Evolutionary conservation across 345 rosid genomes (phyloP), one percentile per base, ranked within the genome.

Genomic region (Gossypium sturtianum): DNA sequence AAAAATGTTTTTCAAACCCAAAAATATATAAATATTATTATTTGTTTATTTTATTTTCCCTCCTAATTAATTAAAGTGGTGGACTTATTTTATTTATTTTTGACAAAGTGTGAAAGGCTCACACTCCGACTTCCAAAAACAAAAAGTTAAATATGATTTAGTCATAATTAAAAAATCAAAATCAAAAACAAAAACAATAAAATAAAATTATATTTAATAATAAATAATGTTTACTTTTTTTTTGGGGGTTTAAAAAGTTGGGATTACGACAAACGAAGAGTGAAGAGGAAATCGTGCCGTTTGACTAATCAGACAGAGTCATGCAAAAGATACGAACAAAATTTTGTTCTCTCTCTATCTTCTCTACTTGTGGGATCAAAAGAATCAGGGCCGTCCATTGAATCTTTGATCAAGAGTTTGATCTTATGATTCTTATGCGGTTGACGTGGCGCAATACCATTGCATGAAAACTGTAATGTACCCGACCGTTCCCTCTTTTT

Each of bases 361-460:
- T 19, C 38, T n/a, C 71, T 23, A 23, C 23, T 41, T 15, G 61
- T 15, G 7, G 34, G 20, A 51, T 51, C 23, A 51, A 69, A 69
- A 17, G 16, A 74, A 83, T 81, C 84, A 51, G 56, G 80, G 9
- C 83, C 87, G 82, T 80, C 74, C 78, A 73, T 12, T 34, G 2
- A 20, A 12, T 70, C 13, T 4, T 57, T 3, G 12, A 48, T 9
- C 2, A 17, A 41, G 45, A 9, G 60, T 51, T 70, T 54, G 76
- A 67, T 61, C 70, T 34, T 34, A 12, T 7, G 76, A 68, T 62
- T 58, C 63, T 13, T 38, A 44, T 68, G 49, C 6, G 12, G 15
- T 8, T 77, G 83, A 79, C 83, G 65, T 81, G 84, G 86, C 84
- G 65, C 29, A 51, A 51, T 19, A 16, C 0, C 45, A 51, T 25